Evolutionary conservation across 306 rosid species (phyloP), one percentile per base, ranked within the genome.

Genomic region (Rosa multiflora): DNA sequence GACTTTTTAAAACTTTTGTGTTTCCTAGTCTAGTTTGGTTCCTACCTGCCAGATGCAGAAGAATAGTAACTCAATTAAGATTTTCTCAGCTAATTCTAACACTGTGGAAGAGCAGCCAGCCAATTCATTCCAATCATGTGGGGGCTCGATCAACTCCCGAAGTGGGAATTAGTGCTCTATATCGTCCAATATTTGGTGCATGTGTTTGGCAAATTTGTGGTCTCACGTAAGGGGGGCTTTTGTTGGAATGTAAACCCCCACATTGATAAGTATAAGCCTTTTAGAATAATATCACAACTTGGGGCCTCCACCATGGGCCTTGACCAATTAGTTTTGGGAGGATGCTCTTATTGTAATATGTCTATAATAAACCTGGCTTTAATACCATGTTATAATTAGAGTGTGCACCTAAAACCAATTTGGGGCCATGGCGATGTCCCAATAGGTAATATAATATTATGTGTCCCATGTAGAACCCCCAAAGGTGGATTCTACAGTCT

Each of bases 21-120:
- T 59, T 59, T 59, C 35, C 37, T 59, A 59, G 32, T 23, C 6
- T 59, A 21, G 66, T 59, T 18, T 5, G 42, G 68, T 62, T 62
- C 68, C 68, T 5, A 14, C 68, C 20, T 62, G 68, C 68, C 29
- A 29, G 68, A 62, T 62, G 68, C 40, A 29, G 68, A 62, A 62
- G 39, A 26, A 13, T 11, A 29, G 13, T 13, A 42, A 62, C 68
- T 62, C 42, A 29, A 62, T 29, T 12, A 12, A 42, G n/a, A 52
- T 52, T 17, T 17, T 15, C 21, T 15, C 58, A 17, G 17, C 58
- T 52, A 52, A 13, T 62, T 62, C 39, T 62, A 29, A 62, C 17
- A 62, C 0, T 3, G 42, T 62, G 37, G 66, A 21, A 59, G 37
- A 59, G 35, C 62, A 55, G 62, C 62, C 66, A 59, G 42, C 66